A percentile compares a stretch with the other conserved stretches of the same genome.
phyloP scores from a whole-genome alignment of 108 stramenopile genomes.

The Conticribra weissflogii region DNA sequence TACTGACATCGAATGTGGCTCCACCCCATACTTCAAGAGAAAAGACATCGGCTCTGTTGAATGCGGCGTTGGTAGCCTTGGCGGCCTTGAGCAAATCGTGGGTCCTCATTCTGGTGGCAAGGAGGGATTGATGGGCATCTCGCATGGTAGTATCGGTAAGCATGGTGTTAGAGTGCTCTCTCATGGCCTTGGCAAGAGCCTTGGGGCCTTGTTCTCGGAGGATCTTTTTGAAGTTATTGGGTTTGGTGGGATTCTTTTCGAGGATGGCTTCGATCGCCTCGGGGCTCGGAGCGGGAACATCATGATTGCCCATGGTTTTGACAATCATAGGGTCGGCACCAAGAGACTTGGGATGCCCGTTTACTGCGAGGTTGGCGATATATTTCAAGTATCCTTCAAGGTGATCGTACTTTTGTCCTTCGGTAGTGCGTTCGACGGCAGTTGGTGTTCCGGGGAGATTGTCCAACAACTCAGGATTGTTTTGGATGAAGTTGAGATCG shows the following conservation, averaged over 20 bases:
- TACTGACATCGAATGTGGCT: constrained; percentile 86
- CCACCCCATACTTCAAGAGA: constrained; percentile 86
- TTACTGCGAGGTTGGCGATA: constrained; percentile 70
- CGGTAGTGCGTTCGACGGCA: constrained; percentile 16
- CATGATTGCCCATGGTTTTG: constrained; percentile 23
- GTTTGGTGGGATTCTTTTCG: constrained; percentile 28
- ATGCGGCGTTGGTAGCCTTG: constrained; percentile 71
- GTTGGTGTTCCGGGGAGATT: constrained; percentile 23
- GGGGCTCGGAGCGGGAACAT: constrained; percentile 27
- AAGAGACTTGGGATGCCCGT: constrained; percentile 70
- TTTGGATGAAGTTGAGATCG: constrained; percentile 66
- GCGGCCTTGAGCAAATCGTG: constrained; percentile 89
- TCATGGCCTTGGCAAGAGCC: constrained; percentile 90
- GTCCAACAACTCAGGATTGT: constrained; percentile 49
- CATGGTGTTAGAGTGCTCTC: constrained; percentile 80
- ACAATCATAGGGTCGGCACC: constrained; percentile 59
- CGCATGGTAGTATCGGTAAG: constrained; percentile 98
- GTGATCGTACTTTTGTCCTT: constrained; percentile 49
- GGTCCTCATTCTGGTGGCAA: constrained; percentile 94
- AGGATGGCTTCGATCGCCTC: constrained; percentile 21
- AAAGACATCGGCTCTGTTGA: constrained; percentile 46
- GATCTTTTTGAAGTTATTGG: constrained; percentile 46
- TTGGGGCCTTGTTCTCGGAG: constrained; percentile 79
- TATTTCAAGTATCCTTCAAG: constrained; percentile 63
- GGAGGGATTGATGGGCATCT: constrained; percentile 95